Base-by-base conservation (phyloP, 352 stramenopile species). In the Phytopythium delawarense region DNA sequence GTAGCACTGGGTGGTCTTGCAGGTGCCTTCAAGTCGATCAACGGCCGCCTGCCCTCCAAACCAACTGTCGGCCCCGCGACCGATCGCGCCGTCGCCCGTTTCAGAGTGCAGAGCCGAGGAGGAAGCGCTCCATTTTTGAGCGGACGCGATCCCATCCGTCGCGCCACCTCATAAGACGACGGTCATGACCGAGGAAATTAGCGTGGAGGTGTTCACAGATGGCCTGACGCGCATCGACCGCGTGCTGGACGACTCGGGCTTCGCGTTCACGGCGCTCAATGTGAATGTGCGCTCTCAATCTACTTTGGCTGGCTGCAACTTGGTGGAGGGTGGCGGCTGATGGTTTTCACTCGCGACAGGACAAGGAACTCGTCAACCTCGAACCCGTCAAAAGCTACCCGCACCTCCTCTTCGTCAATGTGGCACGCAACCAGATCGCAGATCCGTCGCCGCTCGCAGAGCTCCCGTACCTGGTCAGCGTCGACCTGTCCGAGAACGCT, bases 141-240 rank as follows among this genome's bases (percentile, higher is more conserved):
- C 15, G 15, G 7, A 56, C 49, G 20, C 49, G 28, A 25, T 21
- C 28, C 28, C 49, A 40, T 51, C 45, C 21, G 42, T 13, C 42
- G 42, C 20, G 18, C 16, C 20, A 12, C 0, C 44, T 50, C 0
- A 23, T 9, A 54, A 59, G 44, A 21, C 20, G 42, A 51, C 32
- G 50, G 2, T 37, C 13, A 77, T 77, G 61, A 62, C 62, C 1
- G 71, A 81, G 34, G 74, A 77, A 35, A 59, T 60, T 18, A 74
- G 66, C 32, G 59, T 72, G 13, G 70, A 87, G 61, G 60, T 67
- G n/a, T 84, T 84, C 59, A 72, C 83, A 75, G 70, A 91, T 45
- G 81, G 82, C 0, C 76, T 94, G 23, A 88, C 82, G 39, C 72
- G 82, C n/a, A 76, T 94, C 50, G 82, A 94, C 59, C 78, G 81